A percentile compares a stretch with the other conserved stretches of the same genome.
These are phyloP conservation scores for Tulasnella sp. DNA, from an alignment of 768 basidiomycete species.

Conservation along the genomic window DNA sequence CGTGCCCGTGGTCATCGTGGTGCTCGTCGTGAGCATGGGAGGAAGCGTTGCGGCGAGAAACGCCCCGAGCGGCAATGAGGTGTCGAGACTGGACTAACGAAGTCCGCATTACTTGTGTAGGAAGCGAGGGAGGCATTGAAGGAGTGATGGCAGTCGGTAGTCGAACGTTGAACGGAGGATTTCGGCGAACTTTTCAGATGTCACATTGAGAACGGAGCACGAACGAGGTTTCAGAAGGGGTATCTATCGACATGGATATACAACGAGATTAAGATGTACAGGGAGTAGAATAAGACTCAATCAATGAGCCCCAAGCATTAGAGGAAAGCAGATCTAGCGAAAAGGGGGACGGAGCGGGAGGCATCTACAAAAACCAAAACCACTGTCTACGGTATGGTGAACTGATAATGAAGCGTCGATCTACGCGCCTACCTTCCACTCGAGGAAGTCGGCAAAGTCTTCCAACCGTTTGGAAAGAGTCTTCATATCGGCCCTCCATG, in stretches of 20 bases:
- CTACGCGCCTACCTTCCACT: slow-evolving; percentile 30
- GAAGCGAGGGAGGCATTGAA: neutral
- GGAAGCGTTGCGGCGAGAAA: neutral
- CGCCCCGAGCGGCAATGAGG: neutral
- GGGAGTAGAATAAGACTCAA: too few relatives aligned
- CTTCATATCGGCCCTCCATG: slow-evolving; percentile 27
- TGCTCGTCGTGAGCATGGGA: neutral
- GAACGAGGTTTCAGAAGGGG: neutral
- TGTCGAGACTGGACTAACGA: neutral
- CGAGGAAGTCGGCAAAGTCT: slow-evolving; percentile 49
- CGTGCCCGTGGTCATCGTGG: neutral
- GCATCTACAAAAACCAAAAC: neutral
- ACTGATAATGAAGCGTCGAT: neutral
- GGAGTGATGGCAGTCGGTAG: neutral
- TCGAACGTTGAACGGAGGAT: neutral
- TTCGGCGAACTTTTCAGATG: neutral
- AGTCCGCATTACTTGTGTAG: neutral
- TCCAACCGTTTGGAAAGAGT: slow-evolving; percentile 41
- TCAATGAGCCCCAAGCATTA: too few relatives aligned
- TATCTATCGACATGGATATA: too few relatives aligned
- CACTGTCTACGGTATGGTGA: neutral
- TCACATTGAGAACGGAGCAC: neutral
- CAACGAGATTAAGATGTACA: too few relatives aligned
- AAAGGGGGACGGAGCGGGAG: too few relatives aligned
- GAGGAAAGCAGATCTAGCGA: too few relatives aligned